phyloP scores from a whole-genome alignment of 495 filamentous ascomycete genomes.

The Aspergillus cavernicola region DNA sequence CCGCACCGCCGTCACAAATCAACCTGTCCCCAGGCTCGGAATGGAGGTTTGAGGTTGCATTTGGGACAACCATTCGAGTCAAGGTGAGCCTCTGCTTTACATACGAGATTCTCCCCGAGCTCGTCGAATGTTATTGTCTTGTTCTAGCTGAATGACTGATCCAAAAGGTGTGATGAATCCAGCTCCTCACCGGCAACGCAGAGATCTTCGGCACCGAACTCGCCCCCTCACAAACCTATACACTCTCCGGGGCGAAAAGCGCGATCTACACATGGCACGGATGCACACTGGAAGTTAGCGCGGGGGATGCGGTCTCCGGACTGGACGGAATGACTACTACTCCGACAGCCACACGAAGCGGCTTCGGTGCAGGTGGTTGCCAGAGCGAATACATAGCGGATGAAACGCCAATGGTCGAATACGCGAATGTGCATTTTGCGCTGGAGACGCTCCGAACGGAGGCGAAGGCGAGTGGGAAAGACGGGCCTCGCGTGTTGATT shows the following conservation, averaged over 20 bases:
- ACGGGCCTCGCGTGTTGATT: conserved; percentile 79
- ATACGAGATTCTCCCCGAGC: not conserved
- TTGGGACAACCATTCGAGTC: conserved; percentile 57
- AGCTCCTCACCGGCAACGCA: conserved; percentile 77
- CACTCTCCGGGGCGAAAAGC: conserved; percentile 76
- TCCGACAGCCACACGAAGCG: conserved; percentile 9
- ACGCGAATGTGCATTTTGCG: conserved; percentile 84
- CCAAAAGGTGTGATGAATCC: conserved; percentile 12
- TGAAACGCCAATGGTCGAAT: conserved; percentile 78
- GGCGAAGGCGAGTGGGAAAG: conserved; percentile 43
- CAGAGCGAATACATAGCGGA: conserved; percentile 74
- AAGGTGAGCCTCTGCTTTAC: conserved; percentile 41
- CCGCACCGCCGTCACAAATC: conserved; percentile 43
- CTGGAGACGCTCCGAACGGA: conserved; percentile 63
- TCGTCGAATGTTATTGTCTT: conserved; percentile 7
- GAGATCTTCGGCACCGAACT: conserved; percentile 97
- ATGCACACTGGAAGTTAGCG: conserved; percentile 72
- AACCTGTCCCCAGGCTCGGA: conserved; percentile 55
- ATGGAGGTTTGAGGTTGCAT: conserved; percentile 89
- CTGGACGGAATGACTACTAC: conserved; percentile 34
- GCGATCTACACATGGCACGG: conserved; percentile 91
- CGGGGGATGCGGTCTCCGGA: conserved; percentile 40
- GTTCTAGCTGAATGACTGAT: conserved; percentile 3
- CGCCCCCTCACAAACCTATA: conserved; percentile 73
- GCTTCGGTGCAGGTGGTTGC: conserved; percentile 47